Conservation (phyloP, 768 basidiomycete genomes). For the Phanerochaete carnosa region DNA sequence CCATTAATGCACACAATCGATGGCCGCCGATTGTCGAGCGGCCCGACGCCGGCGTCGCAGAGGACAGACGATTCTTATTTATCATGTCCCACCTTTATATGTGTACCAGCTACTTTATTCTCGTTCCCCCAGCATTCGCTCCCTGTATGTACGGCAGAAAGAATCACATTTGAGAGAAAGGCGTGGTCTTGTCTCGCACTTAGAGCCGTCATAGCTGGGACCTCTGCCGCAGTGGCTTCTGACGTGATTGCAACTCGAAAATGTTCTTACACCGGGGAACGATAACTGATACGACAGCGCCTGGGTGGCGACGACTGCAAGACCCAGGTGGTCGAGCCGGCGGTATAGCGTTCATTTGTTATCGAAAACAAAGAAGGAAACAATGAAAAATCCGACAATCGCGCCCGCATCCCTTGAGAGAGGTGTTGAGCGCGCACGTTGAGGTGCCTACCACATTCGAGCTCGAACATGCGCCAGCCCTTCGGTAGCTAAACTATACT, state of each 20-base stretch:
- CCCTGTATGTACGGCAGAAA: background rate
- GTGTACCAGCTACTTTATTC: no score
- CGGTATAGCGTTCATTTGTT: conserved; percentile 29
- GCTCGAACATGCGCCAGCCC: conserved; percentile 41
- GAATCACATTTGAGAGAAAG: conserved; percentile 18
- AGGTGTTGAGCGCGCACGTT: conserved; percentile 39
- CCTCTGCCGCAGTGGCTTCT: conserved; percentile 2
- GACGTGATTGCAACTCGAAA: conserved; percentile 28
- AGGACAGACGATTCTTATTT: no score
- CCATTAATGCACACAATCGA: no score
- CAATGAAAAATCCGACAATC: conserved; percentile 39
- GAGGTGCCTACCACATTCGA: conserved; percentile 37
- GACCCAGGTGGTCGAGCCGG: conserved; percentile 34
- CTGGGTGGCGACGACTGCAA: conserved; percentile 28
- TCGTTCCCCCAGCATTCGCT: background rate
- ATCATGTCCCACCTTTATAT: no score
- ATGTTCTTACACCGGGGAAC: conserved; percentile 38
- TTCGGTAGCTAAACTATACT: conserved; percentile 31
- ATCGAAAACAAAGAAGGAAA: conserved; percentile 41
- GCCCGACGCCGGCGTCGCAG: no score
- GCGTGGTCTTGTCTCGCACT: conserved; percentile 32
- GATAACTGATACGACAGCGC: conserved; percentile 34
- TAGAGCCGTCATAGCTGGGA: conserved; percentile 31
- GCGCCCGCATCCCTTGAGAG: conserved; percentile 37
- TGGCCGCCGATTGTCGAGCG: no score